These are phyloP conservation scores for Thyridium curvatum DNA, from an alignment of 2,329 filamentous ascomycete genomes.

Conservation along the genomic window DNA sequence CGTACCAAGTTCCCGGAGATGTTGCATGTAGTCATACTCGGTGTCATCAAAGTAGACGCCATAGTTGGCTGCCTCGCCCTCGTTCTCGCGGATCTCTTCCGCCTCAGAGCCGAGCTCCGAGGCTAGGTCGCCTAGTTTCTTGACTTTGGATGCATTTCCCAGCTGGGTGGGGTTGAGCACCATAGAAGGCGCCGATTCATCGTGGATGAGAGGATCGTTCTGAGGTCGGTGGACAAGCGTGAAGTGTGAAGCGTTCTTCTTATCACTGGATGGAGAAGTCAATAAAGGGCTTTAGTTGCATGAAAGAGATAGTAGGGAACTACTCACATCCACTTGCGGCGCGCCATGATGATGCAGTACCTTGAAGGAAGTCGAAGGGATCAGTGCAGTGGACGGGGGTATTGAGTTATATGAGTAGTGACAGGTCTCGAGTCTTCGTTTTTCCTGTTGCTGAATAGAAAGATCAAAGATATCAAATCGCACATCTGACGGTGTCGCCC, in stretches of 20 bases:
- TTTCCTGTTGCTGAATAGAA: too few relatives aligned
- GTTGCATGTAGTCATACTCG: slow-evolving; percentile 99
- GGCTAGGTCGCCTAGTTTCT: slow-evolving; percentile 68
- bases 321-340: slow-evolving; percentile 27
- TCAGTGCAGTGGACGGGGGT: too few relatives aligned
- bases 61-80: slow-evolving; percentile 91
- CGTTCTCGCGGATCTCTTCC: slow-evolving; percentile 69
- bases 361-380: too few relatives aligned
- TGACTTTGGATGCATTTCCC: slow-evolving; percentile 45
- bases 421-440: too few relatives aligned
- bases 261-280: slow-evolving; percentile 48
- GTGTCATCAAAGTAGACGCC: slow-evolving; percentile 94
- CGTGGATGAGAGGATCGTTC: slow-evolving; percentile 95
- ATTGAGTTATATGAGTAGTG: too few relatives aligned
- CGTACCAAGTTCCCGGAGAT: slow-evolving; percentile 79
- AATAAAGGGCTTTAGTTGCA: slow-evolving; percentile 10
- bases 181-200: slow-evolving; percentile 81
- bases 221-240: slow-evolving; percentile 92
- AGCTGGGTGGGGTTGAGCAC: slow-evolving; percentile 67
- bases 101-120: slow-evolving; percentile 67
- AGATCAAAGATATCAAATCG: too few relatives aligned
- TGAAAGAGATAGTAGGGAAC: background rate
- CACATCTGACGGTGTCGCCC: too few relatives aligned
- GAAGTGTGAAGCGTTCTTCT: slow-evolving; percentile 89
- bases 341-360: slow-evolving; percentile 5